Evolutionary conservation across 2,329 filamentous ascomycete genomes (phyloP), one percentile per base, ranked within the genome.

Genomic region (Neopestalotiopsis sp.): DNA sequence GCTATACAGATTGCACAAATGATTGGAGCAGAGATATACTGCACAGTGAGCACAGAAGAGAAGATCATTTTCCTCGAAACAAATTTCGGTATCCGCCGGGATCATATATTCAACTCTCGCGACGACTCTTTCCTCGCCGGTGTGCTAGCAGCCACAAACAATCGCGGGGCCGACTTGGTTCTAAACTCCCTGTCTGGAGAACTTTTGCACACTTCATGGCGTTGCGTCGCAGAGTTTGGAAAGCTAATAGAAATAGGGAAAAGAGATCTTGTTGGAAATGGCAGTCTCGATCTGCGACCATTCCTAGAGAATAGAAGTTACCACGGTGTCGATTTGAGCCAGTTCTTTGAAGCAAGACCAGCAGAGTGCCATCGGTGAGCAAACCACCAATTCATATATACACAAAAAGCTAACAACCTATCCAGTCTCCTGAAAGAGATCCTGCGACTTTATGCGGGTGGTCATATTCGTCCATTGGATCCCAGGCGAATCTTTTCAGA

Each of bases 181-280:
- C 73, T 85, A 9, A 83, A 83, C 73, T 79, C 80, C 0, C 72
- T 83, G 0, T 76, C 81, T 0, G 81, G 81, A 1, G 81, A 84
- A 10, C 71, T 79, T 0, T 74, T 85, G 0, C 80, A 80, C 10
- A 76, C 79, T 1, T 78, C 80, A n/a, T 87, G 81, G 82, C 70
- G 79, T 0, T 85, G 82, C 61, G 75, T 87, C 3, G 83, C 84
- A 1, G 73, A 77, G 5, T 83, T 81, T 61, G 85, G 83, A 0
- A 78, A 73, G 3, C 81, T 87, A 75, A 68, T 86, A 0, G 84
- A 87, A 66, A 80, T 86, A n/a, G 83, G 82, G 6, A 82, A 82
- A 70, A 74, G 79, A 5, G 82, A 86, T 61, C 75, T 85, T 1
- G 71, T 79, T 1, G 79, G 79, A 0, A 79, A 81, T 28, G 80